Evolutionary conservation across 768 basidiomycete genomes (phyloP), one percentile per base, ranked within the genome.

Genomic region (Saitozyma sp.): DNA sequence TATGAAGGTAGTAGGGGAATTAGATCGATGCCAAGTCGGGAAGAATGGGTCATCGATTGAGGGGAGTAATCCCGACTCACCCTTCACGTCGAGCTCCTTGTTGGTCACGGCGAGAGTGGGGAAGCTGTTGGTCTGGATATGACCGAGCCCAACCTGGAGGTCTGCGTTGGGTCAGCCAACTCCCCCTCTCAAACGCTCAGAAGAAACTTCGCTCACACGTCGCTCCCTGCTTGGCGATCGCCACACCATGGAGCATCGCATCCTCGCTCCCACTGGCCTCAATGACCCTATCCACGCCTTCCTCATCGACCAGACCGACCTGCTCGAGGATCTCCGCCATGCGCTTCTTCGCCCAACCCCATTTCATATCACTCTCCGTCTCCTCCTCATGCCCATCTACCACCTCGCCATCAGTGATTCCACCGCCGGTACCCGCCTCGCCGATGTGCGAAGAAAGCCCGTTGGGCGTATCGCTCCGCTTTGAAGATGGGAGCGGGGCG

Each of bases 41-140:
- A 29, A 29, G 29, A 29, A 13, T 46, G n/a, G 19, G 13, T 29
- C 29, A 49, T 49, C 13, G 11, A 13, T 46, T 17, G 45, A 46
- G 50, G 20, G 41, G 9, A 9, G 50, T 29, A 10, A 38, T 11
- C 8, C 16, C 38, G 20, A 67, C 67, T 56, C 51, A 71, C 70
- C 71, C 48, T 60, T 63, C 39, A 76, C 61, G 51, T 76, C 71
- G 61, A 76, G 62, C 54, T 76, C 74, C 59, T 76, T 76, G 67
- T 76, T 76, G 39, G 74, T 73, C 10, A 76, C 70, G 20, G 74
- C 74, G 19, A 76, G 43, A 29, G 61, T 73, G 3, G 74, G 74
- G 62, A 71, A 71, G 46, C 50, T 46, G 43, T 68, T 66, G 16
- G 74, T 76, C 50, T 73, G 71, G 49, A 66, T 65, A 59, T 76